Evolutionary conservation across 352 stramenopile genomes (phyloP).

Genomic region (Globisporangium cystogenes): DNA sequence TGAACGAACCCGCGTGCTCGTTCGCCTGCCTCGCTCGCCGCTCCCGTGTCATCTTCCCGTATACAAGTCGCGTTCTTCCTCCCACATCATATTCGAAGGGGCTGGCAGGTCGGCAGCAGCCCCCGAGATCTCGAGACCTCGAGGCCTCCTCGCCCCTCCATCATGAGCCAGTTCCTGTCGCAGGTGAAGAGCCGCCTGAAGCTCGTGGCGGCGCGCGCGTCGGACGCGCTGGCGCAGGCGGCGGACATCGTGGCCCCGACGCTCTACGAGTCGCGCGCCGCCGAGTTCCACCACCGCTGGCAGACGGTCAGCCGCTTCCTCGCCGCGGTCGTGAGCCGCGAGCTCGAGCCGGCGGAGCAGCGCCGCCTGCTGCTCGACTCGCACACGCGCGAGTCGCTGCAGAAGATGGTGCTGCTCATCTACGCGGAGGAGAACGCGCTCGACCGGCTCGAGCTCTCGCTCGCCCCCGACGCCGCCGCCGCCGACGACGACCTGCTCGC

Average conservation of each 20-base stretch:
- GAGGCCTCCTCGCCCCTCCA: no score
- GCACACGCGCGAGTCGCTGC: conserved; percentile 75
- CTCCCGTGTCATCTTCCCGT: no score
- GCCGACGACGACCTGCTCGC: conserved; percentile 5
- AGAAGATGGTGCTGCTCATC: conserved; percentile 84
- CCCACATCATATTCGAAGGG: no score
- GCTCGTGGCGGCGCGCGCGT: conserved; percentile 66
- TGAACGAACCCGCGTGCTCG: no score
- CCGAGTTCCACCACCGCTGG: conserved; percentile 86
- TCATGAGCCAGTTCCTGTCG: conserved; percentile 37
- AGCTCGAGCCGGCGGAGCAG: conserved; percentile 65
- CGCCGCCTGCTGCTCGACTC: conserved; percentile 71
- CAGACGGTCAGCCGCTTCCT: conserved; percentile 72
- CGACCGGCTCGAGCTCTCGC: conserved; percentile 60
- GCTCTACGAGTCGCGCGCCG: conserved; percentile 75
- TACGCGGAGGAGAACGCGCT: conserved; percentile 78
- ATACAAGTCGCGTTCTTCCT: no score
- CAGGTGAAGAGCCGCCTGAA: conserved; percentile 78
- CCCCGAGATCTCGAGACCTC: no score
- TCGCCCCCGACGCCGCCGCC: conserved; percentile 17
- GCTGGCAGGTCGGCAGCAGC: no score
- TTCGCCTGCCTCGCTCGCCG: no score
- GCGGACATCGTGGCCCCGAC: conserved; percentile 74
- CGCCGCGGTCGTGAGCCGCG: conserved; percentile 57
- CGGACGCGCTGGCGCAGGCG: conserved; percentile 64